A percentile compares a stretch with the other conserved stretches of the same genome.
These are phyloP conservation scores for Ramalina peruviana DNA, from an alignment of 495 filamentous ascomycete species.

Conservation along the genomic window DNA sequence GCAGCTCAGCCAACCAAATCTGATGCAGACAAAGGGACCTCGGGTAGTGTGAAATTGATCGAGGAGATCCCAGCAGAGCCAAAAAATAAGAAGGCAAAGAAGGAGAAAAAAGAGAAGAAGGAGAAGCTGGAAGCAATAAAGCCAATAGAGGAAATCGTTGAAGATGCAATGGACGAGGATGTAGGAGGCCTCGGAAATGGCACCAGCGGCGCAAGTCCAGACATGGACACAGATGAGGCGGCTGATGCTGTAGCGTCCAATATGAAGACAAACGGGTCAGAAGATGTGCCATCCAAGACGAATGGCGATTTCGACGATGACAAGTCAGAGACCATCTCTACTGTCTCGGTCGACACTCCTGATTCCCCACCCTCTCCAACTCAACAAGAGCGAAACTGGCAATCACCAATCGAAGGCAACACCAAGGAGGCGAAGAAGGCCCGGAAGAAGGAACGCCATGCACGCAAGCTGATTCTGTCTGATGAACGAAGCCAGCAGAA, in stretches of 20 bases:
- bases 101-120: constrained; percentile 17
- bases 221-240: not conserved
- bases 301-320: constrained; percentile 19
- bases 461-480: constrained; percentile 18
- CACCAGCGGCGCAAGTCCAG: not conserved
- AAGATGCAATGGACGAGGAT: constrained; percentile 25
- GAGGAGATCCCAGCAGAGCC: constrained; percentile 26
- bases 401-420: constrained; percentile 19
- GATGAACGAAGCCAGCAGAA: constrained; percentile 31
- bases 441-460: constrained; percentile 21
- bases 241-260: not conserved
- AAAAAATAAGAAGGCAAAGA: constrained; percentile 10
- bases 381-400: constrained; percentile 20
- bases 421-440: constrained; percentile 22
- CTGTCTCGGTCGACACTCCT: constrained; percentile 18
- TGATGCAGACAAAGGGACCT: constrained; percentile 39
- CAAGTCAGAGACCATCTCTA: constrained; percentile 19
- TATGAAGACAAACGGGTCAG: not conserved
- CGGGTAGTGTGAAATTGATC: constrained; percentile 28
- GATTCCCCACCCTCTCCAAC: constrained; percentile 17
- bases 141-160: constrained; percentile 35
- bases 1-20: constrained; percentile 28
- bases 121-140: constrained; percentile 15
- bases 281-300: not conserved
- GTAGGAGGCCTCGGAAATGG: constrained; percentile 8